Base-by-base conservation (phyloP, 192 early-diverging fungal species). In the Coemansia sp. region DNA sequence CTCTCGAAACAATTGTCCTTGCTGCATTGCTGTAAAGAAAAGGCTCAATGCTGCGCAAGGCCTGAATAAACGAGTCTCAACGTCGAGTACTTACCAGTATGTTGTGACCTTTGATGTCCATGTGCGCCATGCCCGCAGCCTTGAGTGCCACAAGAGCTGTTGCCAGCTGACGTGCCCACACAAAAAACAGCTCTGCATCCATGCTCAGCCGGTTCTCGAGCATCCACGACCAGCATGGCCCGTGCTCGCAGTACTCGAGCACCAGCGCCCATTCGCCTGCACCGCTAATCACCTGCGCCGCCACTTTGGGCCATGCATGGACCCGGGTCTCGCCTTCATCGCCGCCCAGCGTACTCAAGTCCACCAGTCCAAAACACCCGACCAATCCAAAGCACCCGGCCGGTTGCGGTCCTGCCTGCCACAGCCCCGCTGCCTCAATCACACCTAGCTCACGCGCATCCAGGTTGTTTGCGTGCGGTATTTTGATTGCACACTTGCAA, bases 81-180 rank as follows among this genome's bases (percentile, higher is more conserved):
- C 21, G 21, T 21, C 21, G 21, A 0, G 11, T 10, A 65, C 74
- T 76, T 76, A 72, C 71, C 67, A 87, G 63, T 48, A 87, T 75
- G 58, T 87, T 87, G 64, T 87, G 86, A 12, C 74, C 79, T 64
- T 87, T 87, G 50, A 87, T 85, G 49, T 87, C 86, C 53, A 84
- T 82, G 65, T 87, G 86, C 6, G 82, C 75, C 61, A 85, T 61
- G 17, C 83, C 82, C 0, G 79, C 79, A 7, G 64, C 65, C 53
- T 82, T 80, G 48, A 87, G 72, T 17, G 68, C 80, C 8, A 82
- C 72, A 26, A 87, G 72, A 25, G 86, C 86, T 17, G 64, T 50
- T 3, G 83, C 43, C 43, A 87, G 77, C 70, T 87, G 86, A 2
- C 82, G 64, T 8, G 85, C 76, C 86, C 86, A 87, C 12, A 61